A percentile compares a stretch with the other conserved stretches of the same genome.
phyloP scores from a whole-genome alignment of 2,329 filamentous ascomycete species.

The Colletotrichum acutatum region DNA sequence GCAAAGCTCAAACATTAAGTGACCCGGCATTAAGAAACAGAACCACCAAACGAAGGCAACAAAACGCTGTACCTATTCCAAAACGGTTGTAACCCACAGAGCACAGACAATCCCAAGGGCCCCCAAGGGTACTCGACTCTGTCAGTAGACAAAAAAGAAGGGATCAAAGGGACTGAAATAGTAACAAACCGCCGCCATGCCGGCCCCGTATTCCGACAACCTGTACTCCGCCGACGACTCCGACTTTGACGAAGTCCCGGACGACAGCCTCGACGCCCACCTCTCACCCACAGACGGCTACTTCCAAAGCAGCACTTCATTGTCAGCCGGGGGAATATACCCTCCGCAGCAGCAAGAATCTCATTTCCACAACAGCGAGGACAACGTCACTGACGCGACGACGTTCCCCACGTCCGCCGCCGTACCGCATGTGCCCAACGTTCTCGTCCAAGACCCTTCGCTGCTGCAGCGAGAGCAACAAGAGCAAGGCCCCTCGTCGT shows the following conservation, averaged over 20 bases:
- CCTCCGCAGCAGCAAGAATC: conserved; percentile 34
- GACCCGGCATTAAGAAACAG: conserved; percentile 28
- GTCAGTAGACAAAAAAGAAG: not conserved
- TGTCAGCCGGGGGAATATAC: conserved; percentile 40
- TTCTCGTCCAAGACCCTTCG: conserved; percentile 61
- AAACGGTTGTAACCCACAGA: not conserved
- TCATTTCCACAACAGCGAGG: not conserved
- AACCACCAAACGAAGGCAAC: not conserved
- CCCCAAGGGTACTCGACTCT: not conserved
- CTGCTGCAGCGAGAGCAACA: conserved; percentile 46
- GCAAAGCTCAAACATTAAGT: conserved; percentile 27
- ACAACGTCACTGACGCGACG: conserved; percentile 38
- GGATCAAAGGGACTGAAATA: conserved; percentile 25
- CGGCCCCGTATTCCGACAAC: conserved; percentile 55
- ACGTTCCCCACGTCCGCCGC: conserved; percentile 42
- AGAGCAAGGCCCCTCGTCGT: conserved; percentile 34
- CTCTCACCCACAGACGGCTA: conserved; percentile 65
- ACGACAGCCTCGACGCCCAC: conserved; percentile 39
- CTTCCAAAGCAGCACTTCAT: conserved; percentile 53
- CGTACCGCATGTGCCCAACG: conserved; percentile 58
- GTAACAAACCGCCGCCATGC: conserved; percentile 49
- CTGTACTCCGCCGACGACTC: conserved; percentile 35
- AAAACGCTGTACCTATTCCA: not conserved
- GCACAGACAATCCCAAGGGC: not conserved
- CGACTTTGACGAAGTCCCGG: conserved; percentile 32